Percentiles rank a stretch among this genome's conserved stretches.
These are phyloP conservation scores for Crithidia expoeki DNA, from an alignment of 208 protist species.

Conservation along the genomic window DNA sequence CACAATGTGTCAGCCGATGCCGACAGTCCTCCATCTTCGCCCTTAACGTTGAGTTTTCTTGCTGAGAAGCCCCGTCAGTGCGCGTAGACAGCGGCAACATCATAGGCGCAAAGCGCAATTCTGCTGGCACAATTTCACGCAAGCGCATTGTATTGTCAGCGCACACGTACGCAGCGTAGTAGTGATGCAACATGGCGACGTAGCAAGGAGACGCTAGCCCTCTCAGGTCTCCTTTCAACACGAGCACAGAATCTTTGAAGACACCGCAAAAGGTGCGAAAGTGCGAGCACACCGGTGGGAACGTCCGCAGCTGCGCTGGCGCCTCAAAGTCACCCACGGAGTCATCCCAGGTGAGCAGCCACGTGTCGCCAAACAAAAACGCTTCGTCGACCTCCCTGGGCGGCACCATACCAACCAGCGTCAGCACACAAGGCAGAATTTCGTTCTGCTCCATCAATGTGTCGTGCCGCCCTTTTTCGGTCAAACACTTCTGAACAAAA, in stretches of 20 bases:
- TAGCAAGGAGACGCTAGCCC: slow-evolving; percentile 41
- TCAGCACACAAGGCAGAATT: background rate
- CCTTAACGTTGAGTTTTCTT: background rate
- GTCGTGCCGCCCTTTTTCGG: background rate
- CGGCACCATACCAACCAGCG: slow-evolving; percentile 40
- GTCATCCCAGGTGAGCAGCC: slow-evolving; percentile 40
- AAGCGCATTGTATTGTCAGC: slow-evolving; percentile 41
- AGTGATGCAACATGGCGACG: slow-evolving; percentile 39
- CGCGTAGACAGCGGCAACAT: background rate
- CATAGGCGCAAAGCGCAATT: slow-evolving; percentile 49
- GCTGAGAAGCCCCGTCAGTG: background rate
- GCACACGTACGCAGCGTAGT: slow-evolving; percentile 57
- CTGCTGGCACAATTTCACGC: slow-evolving; percentile 58
- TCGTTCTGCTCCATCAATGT: background rate
- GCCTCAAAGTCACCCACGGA: background rate
- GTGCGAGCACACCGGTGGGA: background rate
- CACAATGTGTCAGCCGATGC: background rate
- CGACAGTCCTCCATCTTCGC: background rate
- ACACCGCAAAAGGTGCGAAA: slow-evolving; percentile 9
- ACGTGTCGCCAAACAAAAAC: slow-evolving; percentile 57
- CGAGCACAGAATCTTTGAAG: slow-evolving; percentile 41
- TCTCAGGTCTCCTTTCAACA: slow-evolving; percentile 40
- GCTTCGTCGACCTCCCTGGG: slow-evolving; percentile 49
- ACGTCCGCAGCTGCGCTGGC: too few species aligned
- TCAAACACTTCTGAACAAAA: background rate